Conservation (phyloP, 2,329 filamentous ascomycete genomes). For the Chaetomiaceae sp. region DNA sequence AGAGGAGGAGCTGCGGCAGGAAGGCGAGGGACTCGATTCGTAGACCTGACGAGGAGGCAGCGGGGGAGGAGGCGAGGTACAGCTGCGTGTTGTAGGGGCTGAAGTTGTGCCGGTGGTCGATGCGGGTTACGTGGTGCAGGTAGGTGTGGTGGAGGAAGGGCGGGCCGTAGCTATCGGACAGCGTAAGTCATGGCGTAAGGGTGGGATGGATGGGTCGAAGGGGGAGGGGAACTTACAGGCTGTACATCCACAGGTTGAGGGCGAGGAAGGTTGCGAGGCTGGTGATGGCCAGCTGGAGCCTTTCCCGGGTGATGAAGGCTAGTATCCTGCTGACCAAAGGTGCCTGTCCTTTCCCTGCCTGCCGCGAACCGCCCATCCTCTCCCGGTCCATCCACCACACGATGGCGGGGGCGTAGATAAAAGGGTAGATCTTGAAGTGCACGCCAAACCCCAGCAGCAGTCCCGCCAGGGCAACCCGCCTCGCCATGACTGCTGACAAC, state of each 20-base stretch:
- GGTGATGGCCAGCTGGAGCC: constrained; percentile 55
- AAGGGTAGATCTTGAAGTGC: constrained; percentile 98
- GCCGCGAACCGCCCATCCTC: constrained; percentile 31
- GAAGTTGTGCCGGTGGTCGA: constrained; percentile 98
- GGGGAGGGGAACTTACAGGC: constrained; percentile 47
- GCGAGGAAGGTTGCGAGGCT: constrained; percentile 69
- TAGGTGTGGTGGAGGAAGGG: constrained; percentile 88
- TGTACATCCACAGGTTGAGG: constrained; percentile 77
- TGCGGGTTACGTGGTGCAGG: constrained; percentile 84
- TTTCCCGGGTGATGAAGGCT: constrained; percentile 45
- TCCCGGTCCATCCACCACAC: constrained; percentile 73
- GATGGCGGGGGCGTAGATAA: constrained; percentile 83
- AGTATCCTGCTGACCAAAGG: constrained; percentile 18
- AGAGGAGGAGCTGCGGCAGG: constrained; percentile 78
- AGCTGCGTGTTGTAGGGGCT: constrained; percentile 91
- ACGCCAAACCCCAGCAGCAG: constrained; percentile 75
- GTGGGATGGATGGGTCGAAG: background rate
- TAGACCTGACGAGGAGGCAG: constrained; percentile 29
- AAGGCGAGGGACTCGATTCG: constrained; percentile 79
- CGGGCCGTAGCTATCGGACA: constrained; percentile 54
- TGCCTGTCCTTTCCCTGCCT: background rate
- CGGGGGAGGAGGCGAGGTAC: constrained; percentile 68
- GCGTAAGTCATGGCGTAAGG: background rate
- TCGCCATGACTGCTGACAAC: constrained; percentile 72
- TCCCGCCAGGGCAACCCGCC: constrained; percentile 62